Evolutionary conservation across 1,284 basidiomycete genomes (phyloP).

Genomic region (Leccinum angustisporum): DNA sequence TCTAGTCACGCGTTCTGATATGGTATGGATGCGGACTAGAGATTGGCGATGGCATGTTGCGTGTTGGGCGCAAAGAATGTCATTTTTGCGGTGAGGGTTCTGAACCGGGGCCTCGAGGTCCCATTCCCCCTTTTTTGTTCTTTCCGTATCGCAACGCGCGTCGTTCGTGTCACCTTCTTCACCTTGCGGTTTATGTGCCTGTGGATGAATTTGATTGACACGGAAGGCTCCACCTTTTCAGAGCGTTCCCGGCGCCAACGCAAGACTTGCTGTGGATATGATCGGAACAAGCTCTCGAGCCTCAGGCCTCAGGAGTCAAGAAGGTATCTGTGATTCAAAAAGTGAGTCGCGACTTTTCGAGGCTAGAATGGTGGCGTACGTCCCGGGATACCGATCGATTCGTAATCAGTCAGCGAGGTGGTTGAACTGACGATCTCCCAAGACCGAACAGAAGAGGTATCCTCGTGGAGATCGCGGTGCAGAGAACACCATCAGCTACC

Average conservation of each 20-base stretch:
- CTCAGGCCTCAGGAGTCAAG: conserved; percentile 25
- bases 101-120: conserved; percentile 14
- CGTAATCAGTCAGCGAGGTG: not conserved
- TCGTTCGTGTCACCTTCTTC: not conserved
- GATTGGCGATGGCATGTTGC: conserved; percentile 1
- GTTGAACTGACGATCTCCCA: conserved; percentile 1
- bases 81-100: conserved; percentile 9
- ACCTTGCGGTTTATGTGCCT: conserved; percentile 3
- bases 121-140: not conserved
- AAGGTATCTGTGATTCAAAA: conserved; percentile 14
- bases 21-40: not conserved
- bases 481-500: not conserved
- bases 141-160: not conserved
- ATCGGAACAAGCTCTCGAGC: conserved; percentile 6
- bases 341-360: not conserved
- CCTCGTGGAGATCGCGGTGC: not conserved
- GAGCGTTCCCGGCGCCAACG: not conserved
- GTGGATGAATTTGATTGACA: conserved; percentile 1
- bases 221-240: not conserved
- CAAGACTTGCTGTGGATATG: conserved; percentile 7
- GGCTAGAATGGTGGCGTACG: not conserved
- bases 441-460: not conserved
- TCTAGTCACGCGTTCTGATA: conserved; percentile 16
- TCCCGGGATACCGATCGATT: conserved; percentile 1
- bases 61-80: conserved; percentile 17